These are phyloP conservation scores for Nigrospora sphaerica DNA, from an alignment of 2,329 filamentous ascomycete genomes.

Conservation along the genomic window DNA sequence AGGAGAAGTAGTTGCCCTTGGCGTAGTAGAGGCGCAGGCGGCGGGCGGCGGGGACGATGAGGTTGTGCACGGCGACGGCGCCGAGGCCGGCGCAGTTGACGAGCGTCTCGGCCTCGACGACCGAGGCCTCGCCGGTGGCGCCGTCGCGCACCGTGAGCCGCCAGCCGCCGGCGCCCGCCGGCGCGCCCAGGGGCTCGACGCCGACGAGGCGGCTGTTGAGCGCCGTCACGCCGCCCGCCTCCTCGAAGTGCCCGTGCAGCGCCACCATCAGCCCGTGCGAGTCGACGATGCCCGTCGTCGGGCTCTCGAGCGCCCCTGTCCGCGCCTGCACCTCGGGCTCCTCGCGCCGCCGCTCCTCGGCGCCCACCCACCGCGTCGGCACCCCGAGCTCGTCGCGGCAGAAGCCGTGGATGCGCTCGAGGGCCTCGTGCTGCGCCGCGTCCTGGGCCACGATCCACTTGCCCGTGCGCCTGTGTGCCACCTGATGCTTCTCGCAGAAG, in stretches of 20 bases:
- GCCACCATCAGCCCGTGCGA: slow-evolving; percentile 78
- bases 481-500: slow-evolving; percentile 59
- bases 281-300: slow-evolving; percentile 85
- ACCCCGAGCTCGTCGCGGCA: slow-evolving; percentile 40
- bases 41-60: slow-evolving; percentile 57
- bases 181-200: slow-evolving; percentile 41
- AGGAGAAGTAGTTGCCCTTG: slow-evolving; percentile 94
- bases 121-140: slow-evolving; percentile 36
- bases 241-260: slow-evolving; percentile 69
- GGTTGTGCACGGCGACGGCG: slow-evolving; percentile 72
- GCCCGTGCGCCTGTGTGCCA: slow-evolving; percentile 68
- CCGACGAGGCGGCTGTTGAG: slow-evolving; percentile 58
- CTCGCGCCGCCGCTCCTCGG: slow-evolving; percentile 50
- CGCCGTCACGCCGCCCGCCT: slow-evolving; percentile 67
- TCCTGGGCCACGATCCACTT: slow-evolving; percentile 96
- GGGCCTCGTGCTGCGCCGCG: slow-evolving; percentile 57
- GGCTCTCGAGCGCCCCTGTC: slow-evolving; percentile 72
- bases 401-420: slow-evolving; percentile 41
- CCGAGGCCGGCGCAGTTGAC: slow-evolving; percentile 82
- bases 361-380: slow-evolving; percentile 63
- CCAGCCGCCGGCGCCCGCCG: slow-evolving; percentile 58
- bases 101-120: slow-evolving; percentile 67
- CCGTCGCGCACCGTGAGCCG: slow-evolving; percentile 49
- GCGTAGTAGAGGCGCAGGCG: slow-evolving; percentile 67
- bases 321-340: slow-evolving; percentile 73